Evolutionary conservation across 129 eudicot genomes (phyloP), one percentile per base, ranked within the genome.

Genomic region (Pulicaria dysenterica): DNA sequence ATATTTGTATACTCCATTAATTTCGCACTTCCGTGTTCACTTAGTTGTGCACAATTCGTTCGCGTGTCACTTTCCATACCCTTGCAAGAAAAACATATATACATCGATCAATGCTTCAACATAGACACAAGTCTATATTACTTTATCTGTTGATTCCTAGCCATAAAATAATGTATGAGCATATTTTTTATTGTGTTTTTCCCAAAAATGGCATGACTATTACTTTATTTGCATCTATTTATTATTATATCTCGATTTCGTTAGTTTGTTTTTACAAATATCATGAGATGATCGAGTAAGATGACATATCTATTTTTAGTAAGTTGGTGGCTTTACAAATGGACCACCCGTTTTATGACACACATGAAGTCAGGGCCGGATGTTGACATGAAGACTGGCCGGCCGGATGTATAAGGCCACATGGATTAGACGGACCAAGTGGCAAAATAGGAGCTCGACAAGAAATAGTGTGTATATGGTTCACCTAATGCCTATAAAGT

Each of bases 401-500:
- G n/a, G 71, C 34, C 62, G 45, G 39, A 24, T 72, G 69, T 45
- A 72, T 24, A 13, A 0, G 31, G 31, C 31, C 31, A 24, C 31
- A 24, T 41, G 41, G 43, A 56, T 59, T 17, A 38, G 75, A 59
- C 70, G 17, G 75, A 59, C 70, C 76, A 69, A 19, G 76, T 77
- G 81, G 76, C 81, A 19, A 13, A 60, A n/a, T 69, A 69, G 46
- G 55, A 68, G 70, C 36, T 59, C 40, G 75, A 48, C 76, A 69
- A 69, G 76, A 54, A 75, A 34, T 60, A 77, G 48, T 9, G 70
- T 69, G 36, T 61, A 57, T 69, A 69, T 69, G 70, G 81, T 50
- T 77, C 70, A 69, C 81, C 81, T 69, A 69, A 59, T 58, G 55
- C 75, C 63, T 58, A 40, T 77, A 77, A 68, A 77, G 69, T 43